These are phyloP conservation scores for Penstemon newberryi DNA, from an alignment of 257 asterid species.

Conservation along the genomic window DNA sequence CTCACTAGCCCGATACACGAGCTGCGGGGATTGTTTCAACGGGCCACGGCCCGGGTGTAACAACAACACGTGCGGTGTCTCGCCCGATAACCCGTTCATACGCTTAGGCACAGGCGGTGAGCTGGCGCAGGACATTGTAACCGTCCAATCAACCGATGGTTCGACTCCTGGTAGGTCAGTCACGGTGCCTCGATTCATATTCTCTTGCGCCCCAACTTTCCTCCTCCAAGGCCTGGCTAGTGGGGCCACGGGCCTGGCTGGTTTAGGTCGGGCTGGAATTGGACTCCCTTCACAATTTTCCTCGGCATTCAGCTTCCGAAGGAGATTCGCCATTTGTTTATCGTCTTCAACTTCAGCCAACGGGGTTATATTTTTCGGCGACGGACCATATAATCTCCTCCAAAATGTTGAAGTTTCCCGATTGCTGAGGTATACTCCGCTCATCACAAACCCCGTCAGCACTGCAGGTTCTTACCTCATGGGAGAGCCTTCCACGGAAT, in stretches of 20 bases:
- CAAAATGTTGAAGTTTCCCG: conserved; percentile 29
- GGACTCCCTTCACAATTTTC: conserved; percentile 48
- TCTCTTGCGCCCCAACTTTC: conserved; percentile 38
- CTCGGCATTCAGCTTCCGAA: conserved; percentile 50
- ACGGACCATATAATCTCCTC: conserved; percentile 29
- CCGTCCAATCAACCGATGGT: conserved; percentile 44
- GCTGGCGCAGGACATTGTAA: conserved; percentile 51
- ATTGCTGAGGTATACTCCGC: conserved; percentile 43
- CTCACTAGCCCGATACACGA: conserved; percentile 33
- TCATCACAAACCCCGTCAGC: conserved; percentile 55
- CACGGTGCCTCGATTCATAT: conserved; percentile 36
- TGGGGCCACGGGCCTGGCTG: conserved; percentile 45
- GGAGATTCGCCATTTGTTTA: conserved; percentile 55
- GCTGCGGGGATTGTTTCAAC: conserved; percentile 42
- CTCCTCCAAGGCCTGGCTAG: conserved; percentile 46
- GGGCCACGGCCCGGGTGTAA: conserved; percentile 61
- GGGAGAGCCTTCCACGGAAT: conserved; percentile 56
- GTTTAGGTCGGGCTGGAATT: conserved; percentile 47
- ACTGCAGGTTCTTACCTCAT: conserved; percentile 34
- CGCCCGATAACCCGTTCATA: conserved; percentile 44
- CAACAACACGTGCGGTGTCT: conserved; percentile 39
- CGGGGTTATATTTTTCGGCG: conserved; percentile 49
- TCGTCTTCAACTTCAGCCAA: conserved; percentile 28
- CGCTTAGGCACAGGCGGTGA: conserved; percentile 41
- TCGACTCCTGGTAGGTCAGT: conserved; percentile 38